phyloP scores from a whole-genome alignment of 768 basidiomycete species.

The Nidularia pulvinata region DNA sequence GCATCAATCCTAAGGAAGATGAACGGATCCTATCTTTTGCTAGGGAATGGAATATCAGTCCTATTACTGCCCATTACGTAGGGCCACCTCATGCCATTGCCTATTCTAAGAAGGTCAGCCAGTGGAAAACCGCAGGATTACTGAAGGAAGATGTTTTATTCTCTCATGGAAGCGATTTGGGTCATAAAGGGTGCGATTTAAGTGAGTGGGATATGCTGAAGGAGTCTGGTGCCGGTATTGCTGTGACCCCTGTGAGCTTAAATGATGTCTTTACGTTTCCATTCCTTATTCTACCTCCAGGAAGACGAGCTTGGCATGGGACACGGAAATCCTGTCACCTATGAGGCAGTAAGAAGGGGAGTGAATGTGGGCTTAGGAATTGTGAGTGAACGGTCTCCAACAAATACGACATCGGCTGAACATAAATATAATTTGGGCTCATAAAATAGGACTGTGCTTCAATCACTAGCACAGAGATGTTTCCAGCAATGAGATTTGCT shows the following conservation, averaged over 20 bases:
- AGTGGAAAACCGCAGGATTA: neutral
- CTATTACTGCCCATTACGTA: neutral
- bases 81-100: neutral
- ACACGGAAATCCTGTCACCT: neutral
- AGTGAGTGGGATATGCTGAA: neutral
- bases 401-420: neutral
- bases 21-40: neutral
- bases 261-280: neutral
- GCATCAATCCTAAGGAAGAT: neutral
- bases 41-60: neutral
- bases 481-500: neutral
- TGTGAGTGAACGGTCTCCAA: neutral
- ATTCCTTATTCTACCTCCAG: neutral
- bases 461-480: neutral
- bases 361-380: neutral
- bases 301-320: neutral
- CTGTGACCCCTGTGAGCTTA: neutral
- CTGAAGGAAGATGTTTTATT: neutral
- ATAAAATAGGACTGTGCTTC: neutral
- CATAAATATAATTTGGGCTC: neutral
- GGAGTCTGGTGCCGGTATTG: neutral
- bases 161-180: neutral
- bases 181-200: neutral
- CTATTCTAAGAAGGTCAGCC: neutral
- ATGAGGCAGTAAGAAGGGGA: neutral